Conservation (phyloP, 73 alveolate genomes). For the Paramecium tetraurelia region DNA sequence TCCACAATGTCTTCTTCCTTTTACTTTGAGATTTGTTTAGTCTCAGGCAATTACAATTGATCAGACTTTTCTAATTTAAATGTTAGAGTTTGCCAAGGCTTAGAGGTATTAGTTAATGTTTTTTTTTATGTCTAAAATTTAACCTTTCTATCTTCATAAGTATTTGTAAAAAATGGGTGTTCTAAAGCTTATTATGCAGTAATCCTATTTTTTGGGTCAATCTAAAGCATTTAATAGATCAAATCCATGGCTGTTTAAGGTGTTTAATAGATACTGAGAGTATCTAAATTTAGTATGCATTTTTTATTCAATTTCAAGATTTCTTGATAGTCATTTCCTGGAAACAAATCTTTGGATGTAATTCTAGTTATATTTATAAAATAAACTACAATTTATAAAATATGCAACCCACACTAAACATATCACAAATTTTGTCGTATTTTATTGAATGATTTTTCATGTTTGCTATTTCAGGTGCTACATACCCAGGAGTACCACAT, state of each 20-base stretch:
- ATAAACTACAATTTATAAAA: conserved; percentile 51
- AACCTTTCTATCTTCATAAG: not conserved
- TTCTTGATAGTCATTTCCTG: conserved; percentile 34
- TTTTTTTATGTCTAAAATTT: not conserved
- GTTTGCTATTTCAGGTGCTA: conserved; percentile 79
- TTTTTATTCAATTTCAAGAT: conserved; percentile 8
- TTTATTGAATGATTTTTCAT: not conserved
- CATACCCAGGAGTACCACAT: conserved; percentile 80
- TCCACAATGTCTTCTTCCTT: not conserved
- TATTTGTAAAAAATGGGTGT: conserved; percentile 63
- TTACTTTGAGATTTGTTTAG: not conserved
- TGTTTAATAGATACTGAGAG: not conserved
- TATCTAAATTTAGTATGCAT: not conserved
- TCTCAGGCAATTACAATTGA: not conserved
- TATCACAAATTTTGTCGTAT: conserved; percentile 52
- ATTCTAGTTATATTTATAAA: not conserved
- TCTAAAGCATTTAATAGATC: conserved; percentile 66
- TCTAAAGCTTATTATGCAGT: conserved; percentile 78
- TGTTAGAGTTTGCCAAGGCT: not conserved
- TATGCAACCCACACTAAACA: conserved; percentile 54
- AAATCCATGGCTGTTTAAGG: conserved; percentile 57
- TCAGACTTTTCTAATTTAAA: not conserved
- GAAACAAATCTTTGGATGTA: conserved; percentile 10
- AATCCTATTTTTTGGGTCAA: conserved; percentile 76
- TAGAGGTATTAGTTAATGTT: not conserved